Base-by-base conservation (phyloP, 2,329 filamentous ascomycete species). In the Colletotrichum filicis region DNA sequence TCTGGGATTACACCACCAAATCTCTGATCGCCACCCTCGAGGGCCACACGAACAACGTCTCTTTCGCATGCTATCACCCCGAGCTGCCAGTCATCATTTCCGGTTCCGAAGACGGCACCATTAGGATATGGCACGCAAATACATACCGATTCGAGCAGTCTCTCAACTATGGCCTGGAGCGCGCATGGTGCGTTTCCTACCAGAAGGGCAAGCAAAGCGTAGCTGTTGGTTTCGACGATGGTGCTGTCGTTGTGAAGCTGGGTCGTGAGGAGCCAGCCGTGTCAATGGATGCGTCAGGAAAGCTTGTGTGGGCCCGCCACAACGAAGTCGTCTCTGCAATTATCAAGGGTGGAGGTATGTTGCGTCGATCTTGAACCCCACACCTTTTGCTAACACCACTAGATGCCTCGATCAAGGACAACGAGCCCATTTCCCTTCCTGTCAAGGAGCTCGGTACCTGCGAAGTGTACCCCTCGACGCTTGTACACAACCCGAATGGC, bases 1-100 rank as follows among this genome's bases (percentile, higher is more conserved):
- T 99, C 68, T 99, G 97, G 96, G 97, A 99, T 82, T 98, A 99
- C 87, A 98, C 96, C 14, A 98, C 95, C 61, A 99, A 99, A 85
- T 97, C 95, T 14, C 88, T 98, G 76, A 98, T 98, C 80, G 97
- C 97, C 35, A 98, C 96, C 3, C 89, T 99, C 60, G 97, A 99
- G 83, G 97, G 97, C 32, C 97, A 99, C 83, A 97, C 95, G 35
- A 98, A 95, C 83, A 99, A 99, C 80, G 97, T 99, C 60, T 98
- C 95, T 3, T 99, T 98, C 80, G 97, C 97, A 62, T 97, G 95
- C 84, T 99, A 98, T 82, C 97, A 99, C 83, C 97, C 97, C 2
- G 96, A 98, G 84, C 87, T 99, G 61, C 97, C 97, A 2, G 93
- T 99, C 76, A 99, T 99, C 79, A 96, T 99, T 69, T 98, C 97